A percentile compares a stretch with the other conserved stretches of the same genome.
phyloP scores from a whole-genome alignment of 2,329 filamentous ascomycete species.

The Teratosphaeria nubilosa region DNA sequence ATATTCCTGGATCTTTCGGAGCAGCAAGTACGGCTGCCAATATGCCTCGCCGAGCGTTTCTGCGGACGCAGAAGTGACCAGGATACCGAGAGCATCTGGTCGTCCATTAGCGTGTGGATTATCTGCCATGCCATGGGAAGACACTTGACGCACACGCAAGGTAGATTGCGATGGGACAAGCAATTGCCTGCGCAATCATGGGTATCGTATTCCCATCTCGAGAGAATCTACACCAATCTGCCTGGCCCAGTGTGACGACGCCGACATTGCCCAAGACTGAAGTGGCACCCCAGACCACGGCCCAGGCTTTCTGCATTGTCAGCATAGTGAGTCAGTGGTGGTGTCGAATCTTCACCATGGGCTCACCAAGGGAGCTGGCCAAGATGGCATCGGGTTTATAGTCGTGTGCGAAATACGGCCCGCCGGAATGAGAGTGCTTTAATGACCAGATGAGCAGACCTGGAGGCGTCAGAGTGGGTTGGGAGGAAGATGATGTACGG shows the following conservation, averaged over 20 bases:
- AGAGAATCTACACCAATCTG: neutral
- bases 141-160: neutral
- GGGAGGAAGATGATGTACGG: neutral
- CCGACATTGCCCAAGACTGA: neutral
- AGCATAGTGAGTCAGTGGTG: neutral
- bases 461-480: neutral
- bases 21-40: neutral
- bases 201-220: neutral
- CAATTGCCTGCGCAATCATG: neutral
- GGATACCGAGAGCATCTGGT: neutral
- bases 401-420: neutral
- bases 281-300: neutral
- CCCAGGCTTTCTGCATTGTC: neutral
- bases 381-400: neutral
- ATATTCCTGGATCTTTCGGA: neutral
- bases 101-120: neutral
- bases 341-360: too few species aligned
- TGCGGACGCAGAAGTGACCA: neutral
- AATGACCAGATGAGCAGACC: neutral
- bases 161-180: neutral
- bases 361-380: neutral
- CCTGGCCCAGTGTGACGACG: neutral
- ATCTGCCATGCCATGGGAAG: neutral
- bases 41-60: neutral
- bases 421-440: neutral